Base-by-base conservation (phyloP, 768 basidiomycete species). In the Phlebiopsis flavidoalba region DNA sequence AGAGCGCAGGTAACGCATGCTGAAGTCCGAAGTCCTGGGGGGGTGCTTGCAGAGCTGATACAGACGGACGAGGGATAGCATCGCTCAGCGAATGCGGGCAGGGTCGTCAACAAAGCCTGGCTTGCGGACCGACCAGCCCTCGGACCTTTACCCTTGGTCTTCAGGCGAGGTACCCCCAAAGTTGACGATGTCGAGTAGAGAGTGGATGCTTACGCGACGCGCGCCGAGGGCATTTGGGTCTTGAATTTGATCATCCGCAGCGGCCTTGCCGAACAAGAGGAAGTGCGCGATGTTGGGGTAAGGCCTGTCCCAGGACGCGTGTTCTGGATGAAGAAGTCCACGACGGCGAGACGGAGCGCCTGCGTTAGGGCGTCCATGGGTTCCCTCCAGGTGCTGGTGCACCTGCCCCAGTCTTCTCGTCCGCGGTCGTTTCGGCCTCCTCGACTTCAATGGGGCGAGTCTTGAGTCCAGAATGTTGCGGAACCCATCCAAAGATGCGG, bases 231-330 rank as follows among this genome's bases (percentile, higher is more conserved):
- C 90, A 66, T 85, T 84, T 1, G 91, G 91, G 68, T 92, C 90
- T 66, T 91, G 86, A 33, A 93, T 86, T 59, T 83, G 82, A 59
- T 87, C 78, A 31, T 87, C 83, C 8, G 76, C 75, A n/a, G 78
- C 78, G 1, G 79, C 71, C 3, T 80, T 76, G 21, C 91, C 89
- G 66, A 95, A 91, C 21, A 97, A 80, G 11, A 98, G 75, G 74
- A 92, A 91, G 73, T 97, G 95, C 0, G 90, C 89, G 19, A 96
- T 68, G 66, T 95, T 97, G 6, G 95, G 94, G 65, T 85, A 91
- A 0, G 83, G 73, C 8, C 81, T 74, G 48, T 77, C 80, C n/a
- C n/a, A 0, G 74, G 70, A n/a, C 81, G 76, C 0, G 94, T 94
- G 61, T 88, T 90, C 60, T 84, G 84, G 46, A 93, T 83, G 57